A percentile compares a stretch with the other conserved stretches of the same genome.
Conservation (phyloP, 169 alveolate species). For the Miamiensis avidus region DNA sequence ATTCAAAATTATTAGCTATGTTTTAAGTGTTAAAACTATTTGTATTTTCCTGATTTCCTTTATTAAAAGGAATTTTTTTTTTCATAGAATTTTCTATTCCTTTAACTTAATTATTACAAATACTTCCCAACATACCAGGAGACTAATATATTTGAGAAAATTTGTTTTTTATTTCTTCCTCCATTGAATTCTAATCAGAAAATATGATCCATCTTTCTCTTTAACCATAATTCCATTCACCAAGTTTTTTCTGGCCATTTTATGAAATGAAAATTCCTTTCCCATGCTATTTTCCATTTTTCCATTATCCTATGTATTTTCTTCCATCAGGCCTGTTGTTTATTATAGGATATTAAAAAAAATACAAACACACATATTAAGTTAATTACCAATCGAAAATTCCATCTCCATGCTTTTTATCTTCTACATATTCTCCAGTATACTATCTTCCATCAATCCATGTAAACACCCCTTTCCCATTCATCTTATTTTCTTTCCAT, state of each 20-base stretch:
- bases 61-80: too few species aligned
- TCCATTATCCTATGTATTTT: constrained; percentile 71
- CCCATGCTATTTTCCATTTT: constrained; percentile 74
- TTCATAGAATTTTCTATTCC: too few species aligned
- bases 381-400: constrained; percentile 22
- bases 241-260: neutral
- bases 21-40: neutral
- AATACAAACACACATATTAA: neutral
- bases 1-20: neutral
- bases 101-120: too few species aligned
- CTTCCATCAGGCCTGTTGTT: constrained; percentile 54
- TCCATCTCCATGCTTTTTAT: constrained; percentile 75
- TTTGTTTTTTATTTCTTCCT: too few species aligned
- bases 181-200: too few species aligned
- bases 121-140: too few species aligned
- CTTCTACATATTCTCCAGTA: constrained; percentile 68
- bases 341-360: too few species aligned
- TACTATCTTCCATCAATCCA: constrained; percentile 73
- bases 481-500: constrained; percentile 54
- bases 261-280: constrained; percentile 51
- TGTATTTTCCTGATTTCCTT: too few species aligned
- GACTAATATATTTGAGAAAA: too few species aligned
- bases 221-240: neutral
- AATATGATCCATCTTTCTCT: neutral
- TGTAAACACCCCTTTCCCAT: constrained; percentile 64